Evolutionary conservation across 2,329 filamentous ascomycete species (phyloP), one percentile per base, ranked within the genome.

Genomic region (Podosphaera fusca): DNA sequence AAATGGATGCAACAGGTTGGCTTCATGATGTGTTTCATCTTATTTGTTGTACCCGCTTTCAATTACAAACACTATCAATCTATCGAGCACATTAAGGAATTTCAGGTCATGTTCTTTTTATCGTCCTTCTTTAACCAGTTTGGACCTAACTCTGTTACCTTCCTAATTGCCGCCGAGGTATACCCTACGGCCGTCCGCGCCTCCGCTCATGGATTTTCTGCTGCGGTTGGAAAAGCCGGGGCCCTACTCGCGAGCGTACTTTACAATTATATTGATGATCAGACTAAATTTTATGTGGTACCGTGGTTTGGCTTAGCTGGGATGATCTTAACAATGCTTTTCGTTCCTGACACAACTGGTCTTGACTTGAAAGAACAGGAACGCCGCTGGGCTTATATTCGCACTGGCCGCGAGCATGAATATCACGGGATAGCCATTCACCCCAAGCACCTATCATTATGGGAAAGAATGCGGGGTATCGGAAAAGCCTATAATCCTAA

Each of bases 51-150:
- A 47, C 90, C 90, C 1, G 89, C 84, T 51, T 95, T 95, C 77
- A 75, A 87, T 67, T 95, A 82, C 73, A 69, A 85, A 0, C 88
- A 92, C 78, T 95, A 88, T 74, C 87, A 79, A 29, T 75, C 74
- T 55, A 72, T 76, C 0, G 74, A 74, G 4, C 80, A 87, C 64
- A 84, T 95, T 69, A 81, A 87, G 66, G 74, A 77, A n/a, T 96
- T 96, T 82, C 89, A 95, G 74, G 81, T 89, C 67, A 95, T 96
- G 87, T 95, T 95, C 77, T 95, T 95, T 73, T 70, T 96, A 64
- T 94, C 87, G 6, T 94, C 87, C 31, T 96, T 96, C 76, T 96
- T 96, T 82, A 95, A 95, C 77, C 90, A 96, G 69, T 96, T 96
- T 67, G 90, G 90, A 10, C 90, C 90, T 70, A 96, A 96, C 77